These are phyloP conservation scores for Tilletia horrida DNA, from an alignment of 1,284 basidiomycete species.

Conservation along the genomic window DNA sequence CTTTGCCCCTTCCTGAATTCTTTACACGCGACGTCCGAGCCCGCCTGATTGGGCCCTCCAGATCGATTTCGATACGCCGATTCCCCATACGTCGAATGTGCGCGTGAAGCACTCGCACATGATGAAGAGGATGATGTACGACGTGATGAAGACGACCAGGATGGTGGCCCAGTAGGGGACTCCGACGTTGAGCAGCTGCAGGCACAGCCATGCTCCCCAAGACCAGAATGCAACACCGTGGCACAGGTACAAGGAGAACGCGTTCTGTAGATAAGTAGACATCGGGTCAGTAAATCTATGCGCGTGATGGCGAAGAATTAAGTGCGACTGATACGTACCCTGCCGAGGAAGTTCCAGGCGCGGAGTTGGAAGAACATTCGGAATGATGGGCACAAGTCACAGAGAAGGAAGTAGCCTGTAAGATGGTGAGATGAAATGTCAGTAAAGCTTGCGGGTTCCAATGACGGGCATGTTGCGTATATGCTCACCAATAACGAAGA, in stretches of 20 bases:
- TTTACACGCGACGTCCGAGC: constrained; percentile 27
- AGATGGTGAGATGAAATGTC: neutral
- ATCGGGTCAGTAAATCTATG: too few relatives aligned
- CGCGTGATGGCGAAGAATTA: too few relatives aligned
- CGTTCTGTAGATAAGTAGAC: constrained; percentile 20
- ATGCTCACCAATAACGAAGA: constrained; percentile 34
- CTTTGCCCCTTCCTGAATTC: too few relatives aligned
- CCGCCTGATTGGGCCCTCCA: constrained; percentile 41
- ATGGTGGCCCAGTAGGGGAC: constrained; percentile 45
- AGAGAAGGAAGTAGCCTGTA: constrained; percentile 37
- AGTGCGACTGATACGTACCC: neutral
- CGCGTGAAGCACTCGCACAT: constrained; percentile 41
- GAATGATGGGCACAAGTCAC: constrained; percentile 37
- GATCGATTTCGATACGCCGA: constrained; percentile 38
- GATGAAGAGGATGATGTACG: constrained; percentile 32
- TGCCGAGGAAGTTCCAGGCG: constrained; percentile 42
- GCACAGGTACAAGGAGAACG: constrained; percentile 43
- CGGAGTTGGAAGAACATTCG: constrained; percentile 41
- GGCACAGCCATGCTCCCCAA: constrained; percentile 41
- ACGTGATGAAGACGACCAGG: constrained; percentile 38
- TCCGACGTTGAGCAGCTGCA: constrained; percentile 32
- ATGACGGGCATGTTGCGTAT: neutral
- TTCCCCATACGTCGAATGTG: constrained; percentile 45
- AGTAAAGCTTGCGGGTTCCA: neutral
- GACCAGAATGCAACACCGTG: constrained; percentile 48